Evolutionary conservation across 2,329 filamentous ascomycete genomes (phyloP).

Genomic region (Domatiomyces globalis): DNA sequence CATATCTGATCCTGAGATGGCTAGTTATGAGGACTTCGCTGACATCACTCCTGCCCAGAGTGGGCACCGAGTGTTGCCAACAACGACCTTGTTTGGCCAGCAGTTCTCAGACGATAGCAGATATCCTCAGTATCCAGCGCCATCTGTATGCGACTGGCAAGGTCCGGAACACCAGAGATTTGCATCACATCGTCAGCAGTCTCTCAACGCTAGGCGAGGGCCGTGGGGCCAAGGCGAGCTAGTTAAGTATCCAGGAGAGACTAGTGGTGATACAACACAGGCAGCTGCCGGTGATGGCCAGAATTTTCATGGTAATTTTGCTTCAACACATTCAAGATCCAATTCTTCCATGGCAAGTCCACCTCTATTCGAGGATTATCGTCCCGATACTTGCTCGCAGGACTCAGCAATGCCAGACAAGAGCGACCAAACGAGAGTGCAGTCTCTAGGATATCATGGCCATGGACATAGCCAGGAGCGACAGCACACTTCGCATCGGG

Average conservation of each 20-base stretch:
- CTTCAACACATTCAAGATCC: background rate
- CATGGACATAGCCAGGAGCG: background rate
- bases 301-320: background rate
- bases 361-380: background rate
- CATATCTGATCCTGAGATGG: too few relatives aligned
- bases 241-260: background rate
- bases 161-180: background rate
- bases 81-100: background rate
- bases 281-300: background rate
- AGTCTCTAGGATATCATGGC: background rate
- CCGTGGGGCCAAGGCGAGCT: conserved; percentile 13
- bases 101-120: background rate
- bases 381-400: background rate
- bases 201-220: background rate
- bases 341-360: background rate
- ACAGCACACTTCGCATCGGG: background rate
- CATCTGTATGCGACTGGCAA: too few relatives aligned
- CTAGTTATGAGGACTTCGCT: too few relatives aligned
- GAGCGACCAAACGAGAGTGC: too few relatives aligned
- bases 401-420: background rate
- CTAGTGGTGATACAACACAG: background rate
- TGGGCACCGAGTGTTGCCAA: too few relatives aligned
- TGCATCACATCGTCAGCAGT: background rate
- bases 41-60: too few relatives aligned
- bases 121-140: background rate